A percentile compares a stretch with the other conserved stretches of the same genome.
Evolutionary conservation across 2,329 filamentous ascomycete species (phyloP).

Genomic region (Aureobasidium sp.): DNA sequence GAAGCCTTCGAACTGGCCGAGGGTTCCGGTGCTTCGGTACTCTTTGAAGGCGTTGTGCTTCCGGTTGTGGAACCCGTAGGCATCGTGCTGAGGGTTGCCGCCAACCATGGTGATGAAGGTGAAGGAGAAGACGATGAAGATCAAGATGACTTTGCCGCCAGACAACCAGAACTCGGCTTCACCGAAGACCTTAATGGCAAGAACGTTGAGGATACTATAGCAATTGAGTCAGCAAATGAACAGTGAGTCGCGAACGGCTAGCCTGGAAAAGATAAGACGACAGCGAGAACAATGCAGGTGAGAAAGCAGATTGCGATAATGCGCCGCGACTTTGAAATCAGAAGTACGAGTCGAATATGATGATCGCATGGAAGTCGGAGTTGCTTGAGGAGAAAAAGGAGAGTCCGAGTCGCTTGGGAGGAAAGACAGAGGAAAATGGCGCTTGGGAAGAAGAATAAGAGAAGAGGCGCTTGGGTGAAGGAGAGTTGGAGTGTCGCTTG

Average conservation of each 20-base stretch:
- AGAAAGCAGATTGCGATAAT: neutral
- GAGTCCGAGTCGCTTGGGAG: neutral
- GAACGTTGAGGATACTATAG: conserved; percentile 29
- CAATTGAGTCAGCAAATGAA: neutral
- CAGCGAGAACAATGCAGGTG: too few species aligned
- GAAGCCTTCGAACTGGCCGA: conserved; percentile 23
- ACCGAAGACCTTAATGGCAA: conserved; percentile 37
- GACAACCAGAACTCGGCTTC: conserved; percentile 41
- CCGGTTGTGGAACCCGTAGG: conserved; percentile 35
- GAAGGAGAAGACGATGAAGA: conserved; percentile 31
- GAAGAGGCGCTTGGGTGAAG: neutral
- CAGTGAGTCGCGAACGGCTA: neutral
- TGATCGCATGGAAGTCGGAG: neutral
- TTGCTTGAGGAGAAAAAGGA: neutral
- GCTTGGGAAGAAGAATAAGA: neutral
- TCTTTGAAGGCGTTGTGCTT: conserved; percentile 25
- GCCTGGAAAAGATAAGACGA: too few species aligned
- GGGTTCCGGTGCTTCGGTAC: conserved; percentile 15
- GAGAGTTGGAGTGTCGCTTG: neutral
- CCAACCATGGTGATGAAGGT: conserved; percentile 20
- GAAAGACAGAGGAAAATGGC: neutral
- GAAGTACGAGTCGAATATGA: too few species aligned
- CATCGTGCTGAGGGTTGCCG: conserved; percentile 27
- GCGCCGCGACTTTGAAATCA: too few species aligned
- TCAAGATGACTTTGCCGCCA: conserved; percentile 35